phyloP scores from a whole-genome alignment of 2,329 filamentous ascomycete species.

The Aureobasidium namibiae region DNA sequence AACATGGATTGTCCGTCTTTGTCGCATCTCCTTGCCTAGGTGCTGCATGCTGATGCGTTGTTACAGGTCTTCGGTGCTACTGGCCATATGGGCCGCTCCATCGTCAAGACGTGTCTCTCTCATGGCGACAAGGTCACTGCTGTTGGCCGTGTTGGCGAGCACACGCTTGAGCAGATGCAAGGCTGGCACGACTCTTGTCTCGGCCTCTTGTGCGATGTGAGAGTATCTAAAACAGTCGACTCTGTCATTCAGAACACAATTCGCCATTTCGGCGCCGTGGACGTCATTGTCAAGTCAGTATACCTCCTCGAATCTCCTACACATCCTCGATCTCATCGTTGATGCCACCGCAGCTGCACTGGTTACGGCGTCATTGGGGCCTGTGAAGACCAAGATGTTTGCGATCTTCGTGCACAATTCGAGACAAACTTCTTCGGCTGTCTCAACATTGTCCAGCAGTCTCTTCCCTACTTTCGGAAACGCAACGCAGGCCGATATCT shows the following conservation, averaged over 20 bases:
- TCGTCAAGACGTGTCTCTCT: conserved; percentile 72
- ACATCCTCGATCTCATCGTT: not conserved
- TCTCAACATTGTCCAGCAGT: conserved; percentile 83
- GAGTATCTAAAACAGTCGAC: conserved; percentile 68
- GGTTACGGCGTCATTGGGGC: conserved; percentile 93
- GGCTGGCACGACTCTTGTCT: conserved; percentile 64
- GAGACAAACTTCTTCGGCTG: conserved; percentile 97
- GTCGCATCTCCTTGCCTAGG: not conserved
- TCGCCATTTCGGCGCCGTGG: conserved; percentile 64
- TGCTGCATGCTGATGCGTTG: conserved; percentile 1
- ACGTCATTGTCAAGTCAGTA: conserved; percentile 69
- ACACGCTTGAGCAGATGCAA: conserved; percentile 62
- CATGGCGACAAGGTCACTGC: conserved; percentile 79
- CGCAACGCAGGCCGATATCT: conserved; percentile 63
- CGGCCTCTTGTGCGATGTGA: conserved; percentile 81
- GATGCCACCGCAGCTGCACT: conserved; percentile 51
- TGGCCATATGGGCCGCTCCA: conserved; percentile 90
- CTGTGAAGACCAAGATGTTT: conserved; percentile 93
- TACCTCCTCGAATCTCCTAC: not conserved
- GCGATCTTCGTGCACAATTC: conserved; percentile 91
- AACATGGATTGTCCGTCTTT: conserved; percentile 73
- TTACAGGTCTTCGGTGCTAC: conserved; percentile 81
- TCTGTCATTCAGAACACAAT: conserved; percentile 63
- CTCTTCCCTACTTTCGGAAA: conserved; percentile 72
- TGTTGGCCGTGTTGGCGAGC: conserved; percentile 76